Evolutionary conservation across 1,284 basidiomycete genomes (phyloP), one percentile per base, ranked within the genome.

Genomic region (Leucoagaricus sp.): DNA sequence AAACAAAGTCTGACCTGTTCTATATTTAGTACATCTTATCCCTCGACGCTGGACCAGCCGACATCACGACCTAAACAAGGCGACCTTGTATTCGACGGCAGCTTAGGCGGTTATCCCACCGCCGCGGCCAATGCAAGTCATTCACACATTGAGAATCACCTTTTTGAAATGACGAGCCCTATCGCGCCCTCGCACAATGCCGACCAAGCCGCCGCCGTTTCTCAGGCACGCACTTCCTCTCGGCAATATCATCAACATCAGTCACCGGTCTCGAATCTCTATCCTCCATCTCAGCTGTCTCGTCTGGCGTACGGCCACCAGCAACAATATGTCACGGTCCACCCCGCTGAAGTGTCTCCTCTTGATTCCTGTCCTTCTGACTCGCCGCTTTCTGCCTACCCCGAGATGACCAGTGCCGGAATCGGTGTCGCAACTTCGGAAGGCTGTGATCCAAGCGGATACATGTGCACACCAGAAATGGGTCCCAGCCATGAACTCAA

Each of bases 51-150:
- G 31, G 54, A 50, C 31, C 60, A 26, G 29, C 42, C 48, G 45
- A 48, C 45, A 33, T 34, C 34, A 17, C 55, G 29, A 49, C 61
- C 44, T 58, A 64, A 48, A 17, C 63, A 62, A 49, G 65, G 63
- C 45, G 59, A 63, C 23, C 36, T 61, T 25, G 53, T 60, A 13
- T 55, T 61, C 23, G 63, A 60, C 44, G 42, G 48, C 6, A 38
- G 44, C 8, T 48, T 56, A 49, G 28, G 17, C 21, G 36, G 19
- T 29, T 59, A 48, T 26, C 21, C 57, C n/a, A 29, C 57, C 50
- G 8, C 56, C 42, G 4, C 46, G 26, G 33, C 29, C 47, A 47
- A 33, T 28, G n/a, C 23, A 33, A 42, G 55, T 29, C 57, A 52
- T 34, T 21, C 45, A 46, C 25, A 57, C 57, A 46, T 34, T 28